Percentiles rank a stretch among this genome's conserved stretches.
phyloP scores from a whole-genome alignment of 73 alveolate genomes.

The Tetrahymena malaccensis region DNA sequence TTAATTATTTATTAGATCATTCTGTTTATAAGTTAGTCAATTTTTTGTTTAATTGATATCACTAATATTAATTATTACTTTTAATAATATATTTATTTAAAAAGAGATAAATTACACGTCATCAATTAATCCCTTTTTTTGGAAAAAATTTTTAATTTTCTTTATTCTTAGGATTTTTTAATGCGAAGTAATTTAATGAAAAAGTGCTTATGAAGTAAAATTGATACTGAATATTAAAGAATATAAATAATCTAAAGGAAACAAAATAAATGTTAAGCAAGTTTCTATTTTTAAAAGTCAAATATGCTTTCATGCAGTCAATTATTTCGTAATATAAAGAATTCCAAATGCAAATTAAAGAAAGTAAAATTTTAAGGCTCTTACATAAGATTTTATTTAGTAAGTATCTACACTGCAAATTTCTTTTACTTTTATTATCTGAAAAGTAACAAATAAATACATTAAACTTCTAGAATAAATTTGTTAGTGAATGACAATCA shows the following conservation, averaged over 20 bases:
- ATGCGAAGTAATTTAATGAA: background rate
- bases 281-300: background rate
- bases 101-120: background rate
- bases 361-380: background rate
- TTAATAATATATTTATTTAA: background rate
- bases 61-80: background rate
- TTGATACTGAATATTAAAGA: background rate
- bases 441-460: too few species aligned
- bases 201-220: background rate
- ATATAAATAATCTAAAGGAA: background rate
- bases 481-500: background rate
- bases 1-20: background rate
- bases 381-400: background rate
- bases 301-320: background rate
- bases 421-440: too few species aligned
- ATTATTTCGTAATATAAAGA: background rate
- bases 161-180: background rate
- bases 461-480: background rate
- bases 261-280: background rate
- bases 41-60: background rate
- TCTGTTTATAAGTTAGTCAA: background rate
- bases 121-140: background rate
- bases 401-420: background rate
- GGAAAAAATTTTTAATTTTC: background rate
- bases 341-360: too few species aligned